phyloP scores from a whole-genome alignment of 352 stramenopile species.

The Globisporangium camurandrum region DNA sequence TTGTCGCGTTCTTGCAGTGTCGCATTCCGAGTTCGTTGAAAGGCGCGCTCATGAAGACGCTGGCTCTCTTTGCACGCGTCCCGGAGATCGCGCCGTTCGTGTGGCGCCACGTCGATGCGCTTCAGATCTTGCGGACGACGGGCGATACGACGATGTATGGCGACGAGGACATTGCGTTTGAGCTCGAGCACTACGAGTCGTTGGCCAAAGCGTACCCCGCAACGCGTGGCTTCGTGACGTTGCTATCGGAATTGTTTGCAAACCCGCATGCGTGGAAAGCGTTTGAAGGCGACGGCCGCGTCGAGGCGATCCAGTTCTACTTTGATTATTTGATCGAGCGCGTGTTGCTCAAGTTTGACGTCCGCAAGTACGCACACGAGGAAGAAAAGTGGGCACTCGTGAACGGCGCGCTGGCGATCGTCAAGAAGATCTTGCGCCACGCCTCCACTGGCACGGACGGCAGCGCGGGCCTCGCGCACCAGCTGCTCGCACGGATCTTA shows the following conservation, averaged over 20 bases:
- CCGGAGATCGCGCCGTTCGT: conserved; percentile 77
- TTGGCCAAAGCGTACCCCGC: conserved; percentile 69
- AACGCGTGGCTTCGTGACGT: conserved; percentile 64
- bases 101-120: conserved; percentile 76
- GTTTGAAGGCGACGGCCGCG: conserved; percentile 64
- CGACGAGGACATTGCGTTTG: conserved; percentile 73
- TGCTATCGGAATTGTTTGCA: conserved; percentile 71
- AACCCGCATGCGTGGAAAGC: conserved; percentile 68
- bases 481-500: conserved; percentile 62
- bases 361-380: conserved; percentile 76
- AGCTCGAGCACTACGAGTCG: conserved; percentile 83
- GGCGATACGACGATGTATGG: conserved; percentile 52
- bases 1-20: conserved; percentile 78
- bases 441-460: conserved; percentile 23
- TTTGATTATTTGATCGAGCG: conserved; percentile 79
- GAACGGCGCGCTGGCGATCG: conserved; percentile 63
- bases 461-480: conserved; percentile 56
- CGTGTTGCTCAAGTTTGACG: conserved; percentile 80
- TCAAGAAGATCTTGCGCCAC: conserved; percentile 68
- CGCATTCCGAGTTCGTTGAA: conserved; percentile 80
- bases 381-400: conserved; percentile 80
- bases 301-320: conserved; percentile 78
- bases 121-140: conserved; percentile 78
- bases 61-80: conserved; percentile 66
- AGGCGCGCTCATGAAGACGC: conserved; percentile 79